Evolutionary conservation across 2,329 filamentous ascomycete species (phyloP).

Genomic region (Fusarium duplospermum): DNA sequence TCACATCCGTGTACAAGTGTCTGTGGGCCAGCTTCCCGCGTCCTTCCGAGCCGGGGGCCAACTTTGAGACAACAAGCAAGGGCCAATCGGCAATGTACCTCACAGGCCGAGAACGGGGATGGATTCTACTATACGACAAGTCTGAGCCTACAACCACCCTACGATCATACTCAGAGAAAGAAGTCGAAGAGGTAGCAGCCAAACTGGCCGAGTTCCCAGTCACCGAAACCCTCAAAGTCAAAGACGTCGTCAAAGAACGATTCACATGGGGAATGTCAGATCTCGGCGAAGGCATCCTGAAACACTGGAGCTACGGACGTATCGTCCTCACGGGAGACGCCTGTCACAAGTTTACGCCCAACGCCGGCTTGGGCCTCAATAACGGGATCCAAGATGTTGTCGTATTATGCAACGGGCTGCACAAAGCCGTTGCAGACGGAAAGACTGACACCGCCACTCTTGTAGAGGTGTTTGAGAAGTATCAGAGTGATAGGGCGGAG

Average conservation of each 20-base stretch:
- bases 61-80: conserved; percentile 45
- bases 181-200: neutral
- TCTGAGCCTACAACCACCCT: conserved; percentile 22
- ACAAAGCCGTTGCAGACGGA: neutral
- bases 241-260: neutral
- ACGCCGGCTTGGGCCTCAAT: conserved; percentile 48
- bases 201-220: conserved; percentile 1
- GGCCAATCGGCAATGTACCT: conserved; percentile 45
- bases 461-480: conserved; percentile 27
- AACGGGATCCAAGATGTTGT: conserved; percentile 5
- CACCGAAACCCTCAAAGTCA: conserved; percentile 15
- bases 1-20: conserved; percentile 7
- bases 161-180: neutral
- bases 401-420: neutral
- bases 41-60: conserved; percentile 30
- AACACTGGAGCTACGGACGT: conserved; percentile 43
- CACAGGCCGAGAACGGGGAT: conserved; percentile 43
- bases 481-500: conserved; percentile 30
- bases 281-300: conserved; percentile 48
- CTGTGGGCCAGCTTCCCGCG: conserved; percentile 45
- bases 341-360: conserved; percentile 51
- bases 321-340: conserved; percentile 50
- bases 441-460: conserved; percentile 1
- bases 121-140: conserved; percentile 50
- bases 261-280: conserved; percentile 39